phyloP scores from a whole-genome alignment of 768 basidiomycete species.

The Leucocoprinus sp. region DNA sequence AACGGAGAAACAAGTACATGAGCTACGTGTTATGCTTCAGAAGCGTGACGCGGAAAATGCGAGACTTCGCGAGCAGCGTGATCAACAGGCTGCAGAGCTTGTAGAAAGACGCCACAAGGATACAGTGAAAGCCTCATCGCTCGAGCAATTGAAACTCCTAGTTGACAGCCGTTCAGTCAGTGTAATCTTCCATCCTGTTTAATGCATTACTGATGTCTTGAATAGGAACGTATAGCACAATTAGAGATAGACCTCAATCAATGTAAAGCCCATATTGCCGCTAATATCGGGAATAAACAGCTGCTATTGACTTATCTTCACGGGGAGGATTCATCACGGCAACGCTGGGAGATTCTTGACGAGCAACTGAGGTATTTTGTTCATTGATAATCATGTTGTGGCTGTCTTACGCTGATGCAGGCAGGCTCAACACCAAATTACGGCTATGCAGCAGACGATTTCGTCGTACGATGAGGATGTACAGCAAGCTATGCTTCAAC shows the following conservation, averaged over 20 bases:
- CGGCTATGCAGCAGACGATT: slow-evolving; percentile 46
- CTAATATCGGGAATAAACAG: slow-evolving; percentile 60
- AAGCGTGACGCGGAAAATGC: slow-evolving; percentile 62
- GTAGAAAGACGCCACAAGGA: slow-evolving; percentile 65
- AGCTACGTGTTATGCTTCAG: slow-evolving; percentile 49
- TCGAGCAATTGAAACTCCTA: slow-evolving; percentile 58
- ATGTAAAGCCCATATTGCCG: slow-evolving; percentile 71
- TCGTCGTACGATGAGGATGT: slow-evolving; percentile 39
- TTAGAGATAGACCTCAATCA: slow-evolving; percentile 68
- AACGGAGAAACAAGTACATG: slow-evolving; percentile 29
- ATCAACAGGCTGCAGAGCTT: slow-evolving; percentile 56
- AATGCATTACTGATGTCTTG: slow-evolving; percentile 10
- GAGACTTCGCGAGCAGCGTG: slow-evolving; percentile 65
- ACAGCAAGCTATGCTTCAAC: slow-evolving; percentile 37
- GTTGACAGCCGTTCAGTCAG: slow-evolving; percentile 53
- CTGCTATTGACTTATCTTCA: slow-evolving; percentile 63
- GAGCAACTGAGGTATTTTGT: slow-evolving; percentile 44
- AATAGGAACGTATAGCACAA: slow-evolving; percentile 63
- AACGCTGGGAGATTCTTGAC: slow-evolving; percentile 44
- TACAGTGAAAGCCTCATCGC: slow-evolving; percentile 42
- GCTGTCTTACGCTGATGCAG: slow-evolving; percentile 26
- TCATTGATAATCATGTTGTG: not conserved
- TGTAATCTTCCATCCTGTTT: slow-evolving; percentile 2
- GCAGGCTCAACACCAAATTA: slow-evolving; percentile 39
- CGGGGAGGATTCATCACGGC: slow-evolving; percentile 40